Base-by-base conservation (phyloP, 495 filamentous ascomycete genomes). In the Neurospora sp. region DNA sequence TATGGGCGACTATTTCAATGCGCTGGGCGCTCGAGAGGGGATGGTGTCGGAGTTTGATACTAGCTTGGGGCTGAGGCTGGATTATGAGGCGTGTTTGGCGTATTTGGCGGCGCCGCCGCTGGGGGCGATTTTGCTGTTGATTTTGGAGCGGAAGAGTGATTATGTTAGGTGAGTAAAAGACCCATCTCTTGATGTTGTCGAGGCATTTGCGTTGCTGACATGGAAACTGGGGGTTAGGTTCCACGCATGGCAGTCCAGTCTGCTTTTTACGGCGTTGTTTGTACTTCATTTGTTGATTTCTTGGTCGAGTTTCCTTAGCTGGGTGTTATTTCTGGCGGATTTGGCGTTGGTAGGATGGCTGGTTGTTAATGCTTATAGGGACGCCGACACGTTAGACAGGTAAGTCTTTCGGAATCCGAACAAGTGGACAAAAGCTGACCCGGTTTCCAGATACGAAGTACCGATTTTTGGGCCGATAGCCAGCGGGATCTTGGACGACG, bases 81-180 rank as follows among this genome's bases (percentile, higher is more conserved):
- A 91, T 77, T 89, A 93, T 76, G 96, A 98, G 84, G 96, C 96
- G 21, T 92, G 92, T 80, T 83, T 98, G 83, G 94, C 96, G 59
- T 99, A 99, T 82, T 79, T 98, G 76, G 86, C 90, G 73, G 82
- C 96, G 24, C 96, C 96, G 78, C 96, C 96, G 19, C 90, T 94
- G 0, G 96, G 95, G 37, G 92, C 90, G 37, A 92, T 97, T 13
- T 82, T 97, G 75, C 81, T 99, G 79, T 80, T 99, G 74, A 86
- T 98, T 75, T 75, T 94, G 73, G 96, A 99, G 86, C 88, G 93
- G 77, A 95, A 96, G 87, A 97, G 94, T 77, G 96, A 98, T 82
- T 99, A 97, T 80, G 96, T 99, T 43, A 85, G 96, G 93, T 97
- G 81, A 69, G 90, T 88, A 70, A 66, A 62, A 31, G 9, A 2